A percentile compares a stretch with the other conserved stretches of the same genome.
Conservation (phyloP, 2,329 filamentous ascomycete species). For the Rhynchosporium secalis region DNA sequence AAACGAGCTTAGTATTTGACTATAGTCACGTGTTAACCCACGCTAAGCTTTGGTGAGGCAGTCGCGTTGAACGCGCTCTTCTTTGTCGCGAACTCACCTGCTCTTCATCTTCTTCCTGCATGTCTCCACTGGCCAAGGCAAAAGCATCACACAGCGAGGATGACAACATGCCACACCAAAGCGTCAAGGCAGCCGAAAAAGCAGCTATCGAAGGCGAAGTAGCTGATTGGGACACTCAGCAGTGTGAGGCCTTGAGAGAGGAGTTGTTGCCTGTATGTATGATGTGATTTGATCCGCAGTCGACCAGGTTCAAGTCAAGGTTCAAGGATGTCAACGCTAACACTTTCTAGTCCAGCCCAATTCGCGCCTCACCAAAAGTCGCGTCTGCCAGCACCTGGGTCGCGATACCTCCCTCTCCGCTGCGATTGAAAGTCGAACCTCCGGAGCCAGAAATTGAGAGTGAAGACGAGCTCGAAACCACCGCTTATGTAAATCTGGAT, state of each 20-base stretch:
- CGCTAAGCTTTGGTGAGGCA: background rate
- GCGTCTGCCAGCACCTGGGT: constrained; percentile 13
- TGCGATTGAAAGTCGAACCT: background rate
- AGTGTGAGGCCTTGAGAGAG: constrained; percentile 18
- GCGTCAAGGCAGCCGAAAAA: constrained; percentile 19
- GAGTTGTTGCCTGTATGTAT: constrained; percentile 22
- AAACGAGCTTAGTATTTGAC: background rate
- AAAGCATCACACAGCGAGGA: background rate
- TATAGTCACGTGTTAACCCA: too few relatives aligned
- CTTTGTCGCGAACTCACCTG: constrained; percentile 18
- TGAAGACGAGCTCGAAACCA: background rate
- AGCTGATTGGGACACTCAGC: constrained; percentile 24
- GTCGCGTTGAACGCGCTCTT: background rate
- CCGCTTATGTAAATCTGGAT: background rate
- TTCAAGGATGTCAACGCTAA: constrained; percentile 16
- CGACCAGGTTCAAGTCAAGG: constrained; percentile 12
- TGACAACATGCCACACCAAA: constrained; percentile 9
- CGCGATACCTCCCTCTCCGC: constrained; percentile 2
- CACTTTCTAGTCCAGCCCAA: constrained; percentile 13
- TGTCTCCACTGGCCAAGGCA: background rate
- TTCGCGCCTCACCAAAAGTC: constrained; percentile 10
- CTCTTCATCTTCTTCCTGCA: background rate
- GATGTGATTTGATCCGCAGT: constrained; percentile 11
- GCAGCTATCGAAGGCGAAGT: constrained; percentile 21
- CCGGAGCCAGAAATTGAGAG: background rate